Percentiles rank a stretch among this genome's conserved stretches.
phyloP scores from a whole-genome alignment of 2,329 filamentous ascomycete species.

The Catunica adiposa region DNA sequence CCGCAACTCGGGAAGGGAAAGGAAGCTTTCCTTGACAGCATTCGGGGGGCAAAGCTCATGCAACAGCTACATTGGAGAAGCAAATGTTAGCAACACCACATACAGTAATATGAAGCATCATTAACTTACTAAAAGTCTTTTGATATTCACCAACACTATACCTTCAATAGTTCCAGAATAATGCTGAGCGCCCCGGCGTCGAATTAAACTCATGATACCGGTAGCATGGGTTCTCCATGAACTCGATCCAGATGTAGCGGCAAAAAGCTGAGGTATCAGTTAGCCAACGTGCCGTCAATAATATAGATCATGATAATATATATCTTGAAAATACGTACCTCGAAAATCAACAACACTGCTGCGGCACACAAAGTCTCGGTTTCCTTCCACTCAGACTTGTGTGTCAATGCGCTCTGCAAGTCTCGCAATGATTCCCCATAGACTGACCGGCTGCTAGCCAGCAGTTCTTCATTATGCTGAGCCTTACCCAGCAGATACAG shows the following conservation, averaged over 20 bases:
- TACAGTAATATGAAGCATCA: background rate
- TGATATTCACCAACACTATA: constrained; percentile 24
- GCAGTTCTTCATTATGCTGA: constrained; percentile 18
- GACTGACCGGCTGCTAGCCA: constrained; percentile 23
- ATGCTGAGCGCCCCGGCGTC: constrained; percentile 24
- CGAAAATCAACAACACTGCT: constrained; percentile 26
- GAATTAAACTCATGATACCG: constrained; percentile 24
- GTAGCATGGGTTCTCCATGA: constrained; percentile 26
- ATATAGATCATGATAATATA: background rate
- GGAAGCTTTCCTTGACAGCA: constrained; percentile 22
- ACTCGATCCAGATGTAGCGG: constrained; percentile 23
- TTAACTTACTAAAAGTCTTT: constrained; percentile 22
- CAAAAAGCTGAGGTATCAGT: constrained; percentile 22
- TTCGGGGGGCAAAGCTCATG: constrained; percentile 7
- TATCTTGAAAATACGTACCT: constrained; percentile 19
- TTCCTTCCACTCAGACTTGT: constrained; percentile 24
- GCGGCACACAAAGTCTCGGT: constrained; percentile 27
- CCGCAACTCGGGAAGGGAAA: constrained; percentile 24
- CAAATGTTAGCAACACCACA: background rate
- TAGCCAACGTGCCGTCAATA: background rate
- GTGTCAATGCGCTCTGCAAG: constrained; percentile 23
- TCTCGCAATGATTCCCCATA: constrained; percentile 24
- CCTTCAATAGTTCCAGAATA: constrained; percentile 23
- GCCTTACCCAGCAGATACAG: constrained; percentile 25
- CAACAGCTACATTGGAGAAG: constrained; percentile 1